These are phyloP conservation scores for Marchantia paleacea DNA, from an alignment of 225 moss, liverwort and hornwort species.

Conservation along the genomic window DNA sequence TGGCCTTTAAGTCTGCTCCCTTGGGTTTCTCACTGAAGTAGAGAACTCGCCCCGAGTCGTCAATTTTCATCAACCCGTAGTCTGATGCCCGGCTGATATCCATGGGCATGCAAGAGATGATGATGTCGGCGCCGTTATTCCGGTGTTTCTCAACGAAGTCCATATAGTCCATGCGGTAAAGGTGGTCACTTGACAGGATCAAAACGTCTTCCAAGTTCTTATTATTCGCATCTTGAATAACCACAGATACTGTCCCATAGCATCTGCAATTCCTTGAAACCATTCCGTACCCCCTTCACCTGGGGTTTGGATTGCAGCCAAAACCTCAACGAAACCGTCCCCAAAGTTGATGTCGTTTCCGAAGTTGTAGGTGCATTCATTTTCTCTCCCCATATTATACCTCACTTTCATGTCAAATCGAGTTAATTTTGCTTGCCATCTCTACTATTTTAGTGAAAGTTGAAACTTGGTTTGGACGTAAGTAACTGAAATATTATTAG, in stretches of 20 bases:
- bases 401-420: too few species aligned
- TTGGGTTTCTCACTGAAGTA: slow-evolving; percentile 75
- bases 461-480: too few species aligned
- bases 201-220: slow-evolving; percentile 74
- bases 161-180: slow-evolving; percentile 95
- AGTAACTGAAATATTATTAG: too few species aligned
- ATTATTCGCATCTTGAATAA: slow-evolving; percentile 81
- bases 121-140: slow-evolving; percentile 74
- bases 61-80: slow-evolving; percentile 76
- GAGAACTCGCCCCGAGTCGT: slow-evolving; percentile 51
- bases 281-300: slow-evolving; percentile 61
- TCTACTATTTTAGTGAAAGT: too few species aligned
- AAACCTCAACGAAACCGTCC: slow-evolving; percentile 38
- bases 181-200: slow-evolving; percentile 82
- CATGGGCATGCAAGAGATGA: slow-evolving; percentile 79
- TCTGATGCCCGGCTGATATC: slow-evolving; percentile 76
- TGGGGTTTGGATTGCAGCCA: slow-evolving; percentile 73
- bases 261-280: slow-evolving; percentile 88
- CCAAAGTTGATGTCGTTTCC: slow-evolving; percentile 35
- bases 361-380: slow-evolving; percentile 33
- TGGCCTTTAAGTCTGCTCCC: slow-evolving; percentile 59
- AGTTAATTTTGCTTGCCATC: too few species aligned
- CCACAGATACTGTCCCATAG: slow-evolving; percentile 83
- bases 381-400: too few species aligned
- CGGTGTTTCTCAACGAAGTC: slow-evolving; percentile 83